phyloP scores from a whole-genome alignment of 2,329 filamentous ascomycete genomes.

The Microdochium paspali region DNA sequence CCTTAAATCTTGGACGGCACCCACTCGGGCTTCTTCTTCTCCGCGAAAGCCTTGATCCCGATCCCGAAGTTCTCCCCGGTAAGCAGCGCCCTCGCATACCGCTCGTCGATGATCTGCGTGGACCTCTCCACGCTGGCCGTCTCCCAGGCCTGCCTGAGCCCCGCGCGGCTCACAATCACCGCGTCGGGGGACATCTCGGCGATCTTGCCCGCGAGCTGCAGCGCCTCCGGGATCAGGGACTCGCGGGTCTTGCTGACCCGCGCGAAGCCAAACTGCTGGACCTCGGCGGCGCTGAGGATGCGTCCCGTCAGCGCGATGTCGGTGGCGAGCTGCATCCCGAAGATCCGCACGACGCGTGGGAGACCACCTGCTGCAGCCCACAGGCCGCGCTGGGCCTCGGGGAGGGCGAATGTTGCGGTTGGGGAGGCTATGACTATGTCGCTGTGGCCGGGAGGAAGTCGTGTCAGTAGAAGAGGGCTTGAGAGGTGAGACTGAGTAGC shows the following conservation, averaged over 20 bases:
- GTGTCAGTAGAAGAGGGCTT: too few relatives aligned
- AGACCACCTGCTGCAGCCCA: conserved; percentile 42
- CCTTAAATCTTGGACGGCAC: conserved; percentile 33
- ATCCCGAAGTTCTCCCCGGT: conserved; percentile 37
- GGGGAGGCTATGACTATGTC: conserved; percentile 44
- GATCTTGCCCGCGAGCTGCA: conserved; percentile 23
- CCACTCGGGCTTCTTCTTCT: conserved; percentile 39
- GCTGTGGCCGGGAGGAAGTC: conserved; percentile 12
- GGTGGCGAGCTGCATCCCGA: conserved; percentile 35
- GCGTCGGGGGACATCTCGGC: conserved; percentile 25
- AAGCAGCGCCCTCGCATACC: conserved; percentile 27
- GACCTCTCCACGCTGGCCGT: conserved; percentile 28
- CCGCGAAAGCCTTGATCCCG: conserved; percentile 39
- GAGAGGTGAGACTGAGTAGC: too few relatives aligned
- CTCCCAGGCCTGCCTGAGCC: conserved; percentile 27
- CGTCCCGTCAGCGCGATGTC: conserved; percentile 40
- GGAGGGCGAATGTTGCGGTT: conserved; percentile 39
- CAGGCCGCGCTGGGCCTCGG: conserved; percentile 44
- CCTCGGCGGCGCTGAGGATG: conserved; percentile 32
- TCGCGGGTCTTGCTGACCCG: conserved; percentile 22
- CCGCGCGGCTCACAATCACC: conserved; percentile 28
- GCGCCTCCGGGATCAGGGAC: conserved; percentile 23
- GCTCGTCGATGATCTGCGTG: conserved; percentile 27
- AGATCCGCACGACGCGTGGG: conserved; percentile 36
- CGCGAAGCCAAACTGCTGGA: conserved; percentile 30